Base-by-base conservation (phyloP, 768 basidiomycete species). In the Epithele typhae region DNA sequence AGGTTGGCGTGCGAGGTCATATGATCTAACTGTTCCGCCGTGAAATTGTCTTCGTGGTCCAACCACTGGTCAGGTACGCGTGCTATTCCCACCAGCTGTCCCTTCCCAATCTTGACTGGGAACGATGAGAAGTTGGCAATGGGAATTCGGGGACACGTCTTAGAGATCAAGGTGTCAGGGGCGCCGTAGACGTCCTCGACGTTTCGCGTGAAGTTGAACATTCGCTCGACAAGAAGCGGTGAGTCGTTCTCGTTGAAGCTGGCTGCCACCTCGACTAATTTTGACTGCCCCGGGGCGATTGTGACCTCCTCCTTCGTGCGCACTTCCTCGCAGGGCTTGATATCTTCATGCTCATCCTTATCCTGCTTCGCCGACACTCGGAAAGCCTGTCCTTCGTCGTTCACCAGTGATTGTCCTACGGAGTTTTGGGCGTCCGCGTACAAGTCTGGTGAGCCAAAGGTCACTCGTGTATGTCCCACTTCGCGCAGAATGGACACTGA, bases 401-500 rank as follows among this genome's bases (percentile, higher is more conserved):
- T 14, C 8, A 14, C 14, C 27, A 30, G 7, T 30, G 27, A 7
- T 7, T 14, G 7, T 30, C 27, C 27, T 30, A 30, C 27, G 7
- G 27, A 30, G 27, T 30, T 30, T 14, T 14, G 7, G 7, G 27
- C 27, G 7, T 30, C 27, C 27, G 27, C 27, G 27, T 30, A 25
- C 46, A 43, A 34, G 17, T 52, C 51, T 2, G 54, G 36, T 9
- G 46, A 39, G 14, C 55, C 59, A 27, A 64, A 62, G 0, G 12
- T 5, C 2, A 64, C 15, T n/a, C 21, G 37, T 3, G 56, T 42
- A 0, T 49, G 35, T 3, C 44, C 40, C 24, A 50, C 48, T 12
- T 54, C 11, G 32, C 61, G n/a, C 2, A 62, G 35, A 1, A 68
- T 34, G 0, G 68, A 65, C 4, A 69, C 40, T 2, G 52, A 56